Evolutionary conservation across 75 land plant genomes (phyloP).

Genomic region (Pinus tabuliformis): DNA sequence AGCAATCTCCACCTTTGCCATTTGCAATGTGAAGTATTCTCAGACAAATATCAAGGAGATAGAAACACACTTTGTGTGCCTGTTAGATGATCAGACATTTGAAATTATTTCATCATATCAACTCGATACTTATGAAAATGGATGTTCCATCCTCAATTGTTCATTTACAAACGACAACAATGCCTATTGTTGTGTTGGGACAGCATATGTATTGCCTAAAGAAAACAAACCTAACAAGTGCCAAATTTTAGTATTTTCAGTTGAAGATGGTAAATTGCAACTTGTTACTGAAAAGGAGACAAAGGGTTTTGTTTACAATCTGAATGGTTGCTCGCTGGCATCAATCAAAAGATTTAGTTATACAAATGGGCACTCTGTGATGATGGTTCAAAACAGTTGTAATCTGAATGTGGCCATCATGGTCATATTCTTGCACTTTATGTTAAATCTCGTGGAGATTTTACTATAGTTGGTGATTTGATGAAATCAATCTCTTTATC

Average conservation of each 20-base stretch:
- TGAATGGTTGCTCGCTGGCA: conserved; percentile 4
- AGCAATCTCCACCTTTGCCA: conserved; percentile 86
- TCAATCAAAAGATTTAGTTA: conserved; percentile 94
- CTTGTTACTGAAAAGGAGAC: no score
- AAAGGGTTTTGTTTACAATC: no score
- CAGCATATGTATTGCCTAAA: conserved; percentile 93
- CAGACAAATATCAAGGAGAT: conserved; percentile 70
- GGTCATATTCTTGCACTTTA: no score
- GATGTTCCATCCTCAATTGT: conserved; percentile 95
- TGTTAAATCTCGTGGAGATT: no score
- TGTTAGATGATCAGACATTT: conserved; percentile 97
- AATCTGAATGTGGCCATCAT: neutral
- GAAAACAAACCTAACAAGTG: conserved; percentile 70
- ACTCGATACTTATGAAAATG: conserved; percentile 86
- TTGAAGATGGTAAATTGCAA: no score
- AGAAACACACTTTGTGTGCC: conserved; percentile 80
- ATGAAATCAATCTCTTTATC: no score
- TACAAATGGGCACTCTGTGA: conserved; percentile 98
- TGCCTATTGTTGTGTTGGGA: conserved; percentile 93
- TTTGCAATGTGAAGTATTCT: conserved; percentile 63
- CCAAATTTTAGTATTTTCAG: no score
- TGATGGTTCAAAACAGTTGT: conserved; percentile 87
- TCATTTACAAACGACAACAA: conserved; percentile 86
- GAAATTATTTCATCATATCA: conserved; percentile 73
- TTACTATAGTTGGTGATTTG: no score